These are phyloP conservation scores for Lecanoromycetidae sp. DNA, from an alignment of 2,329 filamentous ascomycete species.

Conservation along the genomic window DNA sequence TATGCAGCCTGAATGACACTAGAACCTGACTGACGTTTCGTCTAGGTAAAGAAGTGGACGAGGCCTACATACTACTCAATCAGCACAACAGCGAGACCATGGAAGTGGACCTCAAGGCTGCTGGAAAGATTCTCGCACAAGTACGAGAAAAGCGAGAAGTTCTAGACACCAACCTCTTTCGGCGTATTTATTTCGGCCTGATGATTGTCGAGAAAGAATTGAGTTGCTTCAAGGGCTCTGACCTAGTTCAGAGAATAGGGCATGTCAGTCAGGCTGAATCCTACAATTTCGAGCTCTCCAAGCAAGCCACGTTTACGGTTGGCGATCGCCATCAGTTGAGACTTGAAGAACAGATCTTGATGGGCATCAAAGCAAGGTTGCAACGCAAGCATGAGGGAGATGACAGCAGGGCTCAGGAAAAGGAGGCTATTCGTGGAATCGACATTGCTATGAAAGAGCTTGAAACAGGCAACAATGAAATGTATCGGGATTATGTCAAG, in stretches of 20 bases:
- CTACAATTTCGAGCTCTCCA: neutral
- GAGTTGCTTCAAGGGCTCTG: neutral
- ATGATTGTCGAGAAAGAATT: neutral
- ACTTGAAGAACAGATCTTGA: too few relatives aligned
- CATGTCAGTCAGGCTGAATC: neutral
- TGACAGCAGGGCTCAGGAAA: too few relatives aligned
- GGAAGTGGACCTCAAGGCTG: neutral
- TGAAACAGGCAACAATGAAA: too few relatives aligned
- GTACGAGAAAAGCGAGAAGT: neutral
- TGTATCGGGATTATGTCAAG: too few relatives aligned
- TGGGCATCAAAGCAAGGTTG: too few relatives aligned
- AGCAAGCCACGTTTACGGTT: too few relatives aligned
- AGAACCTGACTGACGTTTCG: neutral
- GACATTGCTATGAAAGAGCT: too few relatives aligned
- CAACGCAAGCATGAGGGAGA: too few relatives aligned
- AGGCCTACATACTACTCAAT: neutral
- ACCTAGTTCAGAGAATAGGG: neutral
- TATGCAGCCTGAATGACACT: neutral
- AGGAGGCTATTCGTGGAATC: too few relatives aligned
- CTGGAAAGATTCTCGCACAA: neutral
- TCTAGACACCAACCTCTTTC: neutral
- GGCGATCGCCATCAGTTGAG: too few relatives aligned
- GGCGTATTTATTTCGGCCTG: neutral
- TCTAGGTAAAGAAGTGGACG: neutral
- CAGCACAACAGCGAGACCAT: neutral